Evolutionary conservation across 805 yeast species (phyloP), one percentile per base, ranked within the genome.

Genomic region (Sugiyamaella boreocaroliniensis): DNA sequence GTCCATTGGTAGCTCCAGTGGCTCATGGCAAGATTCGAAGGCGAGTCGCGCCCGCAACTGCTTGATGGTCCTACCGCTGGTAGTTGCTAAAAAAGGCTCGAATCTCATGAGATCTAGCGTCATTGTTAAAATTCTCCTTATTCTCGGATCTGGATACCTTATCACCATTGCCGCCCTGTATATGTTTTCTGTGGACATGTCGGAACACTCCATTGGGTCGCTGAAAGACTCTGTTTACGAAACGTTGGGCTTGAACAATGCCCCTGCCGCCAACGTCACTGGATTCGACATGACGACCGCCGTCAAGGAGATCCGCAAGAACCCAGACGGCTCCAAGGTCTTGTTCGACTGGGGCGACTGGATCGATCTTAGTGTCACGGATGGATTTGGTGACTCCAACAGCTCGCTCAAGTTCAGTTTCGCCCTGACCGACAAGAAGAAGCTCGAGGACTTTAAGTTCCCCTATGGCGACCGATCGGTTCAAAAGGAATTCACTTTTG

Each of bases 321-420:
- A 32, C 37, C 11, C 48, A 14, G 15, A 14, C 3, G 52, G 22
- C 22, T 47, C 45, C n/a, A n/a, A 16, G 19, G 40, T 45, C 45
- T 46, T 22, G n/a, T 64, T 65, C 48, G 53, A 58, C 34, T 65
- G 69, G 69, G 19, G 53, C 12, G 59, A 64, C 47, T 64, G 68
- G 67, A 40, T 65, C 8, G 69, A 65, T 48, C 58, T 64, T 14
- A 48, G 41, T 6, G 47, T 45, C 18, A 57, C 53, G 11, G 43
- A 56, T 14, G 49, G 47, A 12, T 52, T 47, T 40, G 47, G 41
- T 19, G 45, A 40, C 6, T 9, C 16, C 7, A 22, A n/a, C 40
- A 10, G 16, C 19, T 34, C 32, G 34, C n/a, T 53, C 22, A 42
- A 16, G 11, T 48, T 51, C 49, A 43, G 46, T 2, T 49, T 46